These are phyloP conservation scores for Kregervanrija fluxuum DNA, from an alignment of 805 yeast species.

Conservation along the genomic window DNA sequence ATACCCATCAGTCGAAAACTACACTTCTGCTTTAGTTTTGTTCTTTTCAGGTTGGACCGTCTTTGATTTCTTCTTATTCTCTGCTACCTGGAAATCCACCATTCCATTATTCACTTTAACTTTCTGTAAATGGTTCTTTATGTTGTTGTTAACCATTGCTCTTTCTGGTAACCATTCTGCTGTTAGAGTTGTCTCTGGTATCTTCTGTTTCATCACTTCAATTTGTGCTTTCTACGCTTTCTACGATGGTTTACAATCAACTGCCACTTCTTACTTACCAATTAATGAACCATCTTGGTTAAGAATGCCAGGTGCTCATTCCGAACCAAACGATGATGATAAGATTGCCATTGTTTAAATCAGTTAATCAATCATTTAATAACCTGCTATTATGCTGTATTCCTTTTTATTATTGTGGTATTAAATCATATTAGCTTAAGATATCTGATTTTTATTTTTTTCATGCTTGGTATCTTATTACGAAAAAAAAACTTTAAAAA, in stretches of 20 bases:
- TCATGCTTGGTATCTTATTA: no score
- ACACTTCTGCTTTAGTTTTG: constrained; percentile 37
- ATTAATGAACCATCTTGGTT: constrained; percentile 23
- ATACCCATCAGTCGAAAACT: constrained; percentile 30
- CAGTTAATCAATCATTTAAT: no score
- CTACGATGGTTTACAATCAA: constrained; percentile 32
- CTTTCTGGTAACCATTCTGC: constrained; percentile 29
- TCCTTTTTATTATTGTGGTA: no score
- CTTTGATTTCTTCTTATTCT: constrained; percentile 36
- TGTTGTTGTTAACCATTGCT: constrained; percentile 34
- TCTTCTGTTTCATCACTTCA: constrained; percentile 34
- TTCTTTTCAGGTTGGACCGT: constrained; percentile 43
- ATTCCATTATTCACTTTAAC: constrained; percentile 31
- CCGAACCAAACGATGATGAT: constrained; percentile 13
- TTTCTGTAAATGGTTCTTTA: constrained; percentile 35
- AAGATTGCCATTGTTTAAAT: constrained; percentile 5
- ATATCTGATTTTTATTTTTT: no score
- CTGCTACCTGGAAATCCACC: constrained; percentile 38
- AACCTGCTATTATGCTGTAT: no score
- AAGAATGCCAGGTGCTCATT: constrained; percentile 23
- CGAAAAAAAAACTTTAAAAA: no score
- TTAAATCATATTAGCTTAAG: no score
- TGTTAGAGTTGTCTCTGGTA: constrained; percentile 35
- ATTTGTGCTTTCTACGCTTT: constrained; percentile 37
- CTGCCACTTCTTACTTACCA: constrained; percentile 20